Conservation (phyloP, 2,329 filamentous ascomycete genomes). For the Aspergillus sp. region DNA sequence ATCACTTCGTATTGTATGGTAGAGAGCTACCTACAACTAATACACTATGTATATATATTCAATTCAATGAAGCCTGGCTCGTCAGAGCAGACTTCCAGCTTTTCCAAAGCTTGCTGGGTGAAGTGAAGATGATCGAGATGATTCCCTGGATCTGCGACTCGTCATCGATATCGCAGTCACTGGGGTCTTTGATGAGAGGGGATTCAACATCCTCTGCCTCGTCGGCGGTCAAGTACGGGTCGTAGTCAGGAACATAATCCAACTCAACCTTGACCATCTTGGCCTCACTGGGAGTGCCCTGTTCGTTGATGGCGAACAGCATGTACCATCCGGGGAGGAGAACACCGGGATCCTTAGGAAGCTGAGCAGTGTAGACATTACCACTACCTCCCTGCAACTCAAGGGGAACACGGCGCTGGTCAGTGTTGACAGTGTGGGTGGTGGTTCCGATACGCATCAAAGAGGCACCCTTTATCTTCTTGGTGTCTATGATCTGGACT, state of each 20-base stretch:
- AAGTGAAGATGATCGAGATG: background rate
- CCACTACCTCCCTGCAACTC: slow-evolving; percentile 43
- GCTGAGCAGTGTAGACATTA: slow-evolving; percentile 37
- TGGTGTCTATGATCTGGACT: background rate
- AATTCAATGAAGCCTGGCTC: background rate
- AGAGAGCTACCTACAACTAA: too few species aligned
- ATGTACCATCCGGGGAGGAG: slow-evolving; percentile 52
- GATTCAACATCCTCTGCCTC: too few species aligned
- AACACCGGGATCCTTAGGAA: slow-evolving; percentile 48
- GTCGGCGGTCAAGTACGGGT: too few species aligned
- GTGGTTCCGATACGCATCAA: slow-evolving; percentile 47
- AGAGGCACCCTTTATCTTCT: slow-evolving; percentile 23
- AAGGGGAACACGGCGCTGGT: slow-evolving; percentile 52
- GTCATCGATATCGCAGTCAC: slow-evolving; percentile 1
- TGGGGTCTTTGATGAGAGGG: background rate
- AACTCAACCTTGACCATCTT: slow-evolving; percentile 30
- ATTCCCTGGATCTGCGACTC: slow-evolving; percentile 1
- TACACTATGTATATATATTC: too few species aligned
- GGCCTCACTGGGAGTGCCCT: slow-evolving; percentile 44
- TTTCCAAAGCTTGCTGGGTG: slow-evolving; percentile 2
- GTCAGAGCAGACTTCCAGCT: background rate
- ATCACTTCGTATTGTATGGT: too few species aligned
- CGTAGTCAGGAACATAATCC: background rate
- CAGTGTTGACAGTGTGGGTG: slow-evolving; percentile 56
- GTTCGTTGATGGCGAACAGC: slow-evolving; percentile 43